phyloP scores from a whole-genome alignment of 371 early-diverging fungal species.

The Umbelopsis sp. region DNA sequence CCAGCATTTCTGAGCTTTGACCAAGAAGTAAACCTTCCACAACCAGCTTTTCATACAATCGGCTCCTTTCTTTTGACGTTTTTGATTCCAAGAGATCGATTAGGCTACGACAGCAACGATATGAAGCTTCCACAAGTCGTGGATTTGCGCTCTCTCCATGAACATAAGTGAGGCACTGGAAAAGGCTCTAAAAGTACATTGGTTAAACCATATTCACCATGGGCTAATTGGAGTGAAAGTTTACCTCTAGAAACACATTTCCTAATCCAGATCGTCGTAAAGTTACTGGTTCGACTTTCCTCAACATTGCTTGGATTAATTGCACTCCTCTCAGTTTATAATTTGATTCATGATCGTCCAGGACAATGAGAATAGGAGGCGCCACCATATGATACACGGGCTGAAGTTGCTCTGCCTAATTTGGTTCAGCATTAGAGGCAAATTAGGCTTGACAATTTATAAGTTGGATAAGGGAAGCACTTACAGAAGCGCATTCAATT shows the following conservation, averaged over 20 bases:
- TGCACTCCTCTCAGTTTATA: constrained; percentile 37
- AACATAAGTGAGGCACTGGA: constrained; percentile 39
- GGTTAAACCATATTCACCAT: neutral
- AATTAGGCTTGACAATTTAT: neutral
- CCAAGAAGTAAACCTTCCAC: constrained; percentile 38
- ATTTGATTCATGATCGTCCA: constrained; percentile 40
- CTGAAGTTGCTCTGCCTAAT: constrained; percentile 20
- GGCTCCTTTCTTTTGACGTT: constrained; percentile 21
- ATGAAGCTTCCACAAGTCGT: constrained; percentile 28
- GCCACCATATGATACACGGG: constrained; percentile 28
- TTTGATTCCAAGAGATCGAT: constrained; percentile 25
- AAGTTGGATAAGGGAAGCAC: neutral
- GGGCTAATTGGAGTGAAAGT: neutral
- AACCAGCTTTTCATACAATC: constrained; percentile 35
- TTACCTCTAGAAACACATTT: constrained; percentile 42
- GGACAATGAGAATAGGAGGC: constrained; percentile 36
- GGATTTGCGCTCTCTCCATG: constrained; percentile 32
- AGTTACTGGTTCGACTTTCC: constrained; percentile 24
- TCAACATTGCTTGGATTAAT: constrained; percentile 32
- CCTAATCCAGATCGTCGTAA: constrained; percentile 29
- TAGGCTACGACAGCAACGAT: constrained; percentile 38
- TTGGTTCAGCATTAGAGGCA: neutral
- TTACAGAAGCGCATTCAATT: constrained; percentile 30
- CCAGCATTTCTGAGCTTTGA: constrained; percentile 27
- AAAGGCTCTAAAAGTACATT: constrained; percentile 30